Evolutionary conservation across 176 grass and related monocot genomes (phyloP).

Genomic region (Oryza meyeriana): DNA sequence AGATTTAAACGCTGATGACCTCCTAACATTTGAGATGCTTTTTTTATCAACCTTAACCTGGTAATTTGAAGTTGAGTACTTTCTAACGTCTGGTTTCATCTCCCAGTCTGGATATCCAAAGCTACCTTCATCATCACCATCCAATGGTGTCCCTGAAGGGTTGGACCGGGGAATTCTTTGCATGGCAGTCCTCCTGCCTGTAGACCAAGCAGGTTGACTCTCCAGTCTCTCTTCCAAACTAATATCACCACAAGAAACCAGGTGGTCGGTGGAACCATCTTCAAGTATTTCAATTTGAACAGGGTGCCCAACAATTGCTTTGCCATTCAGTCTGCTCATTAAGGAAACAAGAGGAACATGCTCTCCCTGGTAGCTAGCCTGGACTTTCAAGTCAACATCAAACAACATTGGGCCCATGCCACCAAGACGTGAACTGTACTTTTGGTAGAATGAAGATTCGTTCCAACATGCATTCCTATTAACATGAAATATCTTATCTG

Average conservation of each 20-base stretch:
- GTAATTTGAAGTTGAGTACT: conserved; percentile 42
- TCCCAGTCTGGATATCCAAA: conserved; percentile 49
- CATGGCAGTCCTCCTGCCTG: conserved; percentile 88
- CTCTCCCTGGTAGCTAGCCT: conserved; percentile 96
- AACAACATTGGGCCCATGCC: conserved; percentile 55
- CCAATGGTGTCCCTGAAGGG: conserved; percentile 50
- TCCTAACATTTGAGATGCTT: conserved; percentile 34
- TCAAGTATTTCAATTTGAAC: conserved; percentile 90
- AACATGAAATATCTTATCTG: conserved; percentile 31
- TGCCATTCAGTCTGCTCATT: conserved; percentile 98
- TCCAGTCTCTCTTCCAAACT: conserved; percentile 57
- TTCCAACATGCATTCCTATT: conserved; percentile 40
- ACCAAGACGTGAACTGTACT: conserved; percentile 40
- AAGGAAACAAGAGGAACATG: conserved; percentile 95
- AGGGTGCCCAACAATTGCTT: conserved; percentile 96
- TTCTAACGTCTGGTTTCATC: conserved; percentile 48
- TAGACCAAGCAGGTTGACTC: conserved; percentile 75
- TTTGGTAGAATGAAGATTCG: conserved; percentile 51
- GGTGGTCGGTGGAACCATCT: conserved; percentile 68
- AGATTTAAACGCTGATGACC: conserved; percentile 37
- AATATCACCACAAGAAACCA: conserved; percentile 43
- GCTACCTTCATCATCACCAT: conserved; percentile 45
- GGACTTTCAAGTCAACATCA: conserved; percentile 82
- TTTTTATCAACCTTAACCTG: conserved; percentile 44
- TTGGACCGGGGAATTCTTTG: conserved; percentile 81